Conservation (phyloP, 352 stramenopile genomes). For the Pythium volutum region DNA sequence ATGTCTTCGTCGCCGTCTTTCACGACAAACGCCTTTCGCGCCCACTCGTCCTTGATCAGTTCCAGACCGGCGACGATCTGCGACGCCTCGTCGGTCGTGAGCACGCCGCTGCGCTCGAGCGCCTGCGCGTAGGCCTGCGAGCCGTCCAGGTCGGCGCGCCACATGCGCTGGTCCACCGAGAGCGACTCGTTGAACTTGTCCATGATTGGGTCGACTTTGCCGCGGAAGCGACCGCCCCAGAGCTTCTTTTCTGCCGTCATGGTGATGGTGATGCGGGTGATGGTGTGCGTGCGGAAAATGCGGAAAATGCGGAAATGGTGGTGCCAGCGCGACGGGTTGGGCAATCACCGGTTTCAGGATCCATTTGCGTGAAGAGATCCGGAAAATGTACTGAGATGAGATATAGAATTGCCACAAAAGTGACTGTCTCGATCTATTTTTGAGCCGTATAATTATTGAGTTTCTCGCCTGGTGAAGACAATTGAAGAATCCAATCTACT, state of each 20-base stretch:
- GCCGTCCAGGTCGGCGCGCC: conserved; percentile 94
- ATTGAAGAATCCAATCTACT: not conserved
- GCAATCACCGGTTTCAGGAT: conserved; percentile 21
- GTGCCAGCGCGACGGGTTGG: not conserved
- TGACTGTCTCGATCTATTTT: not conserved
- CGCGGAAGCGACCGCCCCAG: conserved; percentile 92
- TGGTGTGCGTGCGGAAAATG: too few species aligned
- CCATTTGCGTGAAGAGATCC: conserved; percentile 1
- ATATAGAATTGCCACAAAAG: not conserved
- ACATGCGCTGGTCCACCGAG: conserved; percentile 97
- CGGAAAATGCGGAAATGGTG: conserved; percentile 1
- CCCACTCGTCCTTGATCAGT: conserved; percentile 89
- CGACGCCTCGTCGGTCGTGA: conserved; percentile 88
- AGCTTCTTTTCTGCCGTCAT: conserved; percentile 66
- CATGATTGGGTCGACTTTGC: conserved; percentile 95
- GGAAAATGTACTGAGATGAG: conserved; percentile 10
- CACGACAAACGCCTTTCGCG: conserved; percentile 65
- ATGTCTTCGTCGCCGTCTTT: conserved; percentile 98
- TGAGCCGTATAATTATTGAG: not conserved
- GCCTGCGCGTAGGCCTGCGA: conserved; percentile 95
- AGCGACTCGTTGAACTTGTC: conserved; percentile 99
- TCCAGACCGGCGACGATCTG: conserved; percentile 88
- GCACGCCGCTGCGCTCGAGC: conserved; percentile 87
- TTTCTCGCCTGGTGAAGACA: not conserved
- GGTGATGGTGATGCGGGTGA: conserved; percentile 10